Conservation (phyloP, 1,284 basidiomycete species). For the Moniliella sp. region DNA sequence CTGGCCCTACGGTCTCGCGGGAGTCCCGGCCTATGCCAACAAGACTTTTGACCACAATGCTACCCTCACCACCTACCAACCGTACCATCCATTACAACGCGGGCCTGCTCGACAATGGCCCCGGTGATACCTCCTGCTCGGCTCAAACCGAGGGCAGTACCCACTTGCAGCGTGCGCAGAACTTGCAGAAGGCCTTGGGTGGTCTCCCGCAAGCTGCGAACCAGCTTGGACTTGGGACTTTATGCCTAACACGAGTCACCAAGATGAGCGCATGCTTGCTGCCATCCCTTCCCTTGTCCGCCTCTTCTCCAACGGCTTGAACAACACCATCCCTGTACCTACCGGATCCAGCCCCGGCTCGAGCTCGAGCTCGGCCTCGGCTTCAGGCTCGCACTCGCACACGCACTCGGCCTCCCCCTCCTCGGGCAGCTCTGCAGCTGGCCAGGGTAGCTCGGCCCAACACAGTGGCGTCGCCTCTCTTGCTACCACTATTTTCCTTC, state of each 20-base stretch:
- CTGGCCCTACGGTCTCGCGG: slow-evolving; percentile 15
- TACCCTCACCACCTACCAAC: slow-evolving; percentile 8
- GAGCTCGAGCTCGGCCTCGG: too few relatives aligned
- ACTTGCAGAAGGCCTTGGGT: slow-evolving; percentile 6
- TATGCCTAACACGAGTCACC: slow-evolving; percentile 10
- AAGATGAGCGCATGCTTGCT: slow-evolving; percentile 17
- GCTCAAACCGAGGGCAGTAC: slow-evolving; percentile 16
- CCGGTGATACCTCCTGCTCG: slow-evolving; percentile 16
- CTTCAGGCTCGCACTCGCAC: too few relatives aligned
- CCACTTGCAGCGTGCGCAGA: slow-evolving; percentile 17
- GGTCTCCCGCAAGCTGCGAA: slow-evolving; percentile 1
- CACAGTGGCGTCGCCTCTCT: too few relatives aligned
- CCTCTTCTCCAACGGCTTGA: slow-evolving; percentile 7
- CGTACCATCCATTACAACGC: slow-evolving; percentile 14
- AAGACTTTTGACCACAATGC: slow-evolving; percentile 8
- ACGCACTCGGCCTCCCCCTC: too few relatives aligned
- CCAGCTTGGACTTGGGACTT: slow-evolving; percentile 4
- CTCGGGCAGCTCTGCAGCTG: too few relatives aligned
- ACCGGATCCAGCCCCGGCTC: too few relatives aligned
- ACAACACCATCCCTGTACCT: too few relatives aligned
- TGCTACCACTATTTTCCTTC: too few relatives aligned
- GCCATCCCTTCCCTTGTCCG: slow-evolving; percentile 10
- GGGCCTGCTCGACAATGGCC: slow-evolving; percentile 12
- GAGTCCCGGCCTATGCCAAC: slow-evolving; percentile 11
- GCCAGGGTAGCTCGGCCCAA: too few relatives aligned